Evolutionary conservation across 2,329 filamentous ascomycete species (phyloP).

Genomic region (Teratosphaeria gauchensis): DNA sequence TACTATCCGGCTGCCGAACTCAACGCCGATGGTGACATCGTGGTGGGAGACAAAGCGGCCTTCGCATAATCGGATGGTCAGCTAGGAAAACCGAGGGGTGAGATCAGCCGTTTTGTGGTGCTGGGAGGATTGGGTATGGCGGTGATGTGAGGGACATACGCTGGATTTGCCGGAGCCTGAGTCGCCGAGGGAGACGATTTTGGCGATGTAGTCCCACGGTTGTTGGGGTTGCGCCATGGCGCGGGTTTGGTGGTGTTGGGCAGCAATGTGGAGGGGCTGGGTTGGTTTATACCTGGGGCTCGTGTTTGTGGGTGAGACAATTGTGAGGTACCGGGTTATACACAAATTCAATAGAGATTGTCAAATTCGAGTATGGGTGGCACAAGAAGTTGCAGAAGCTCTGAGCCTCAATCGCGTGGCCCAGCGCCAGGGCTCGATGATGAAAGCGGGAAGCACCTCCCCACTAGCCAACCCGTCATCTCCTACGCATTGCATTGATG

Average conservation of each 20-base stretch:
- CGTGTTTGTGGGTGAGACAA: background rate
- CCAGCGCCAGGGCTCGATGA: background rate
- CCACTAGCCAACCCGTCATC: background rate
- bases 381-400: background rate
- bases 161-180: slow-evolving; percentile 90
- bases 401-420: background rate
- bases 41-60: slow-evolving; percentile 89
- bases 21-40: slow-evolving; percentile 94
- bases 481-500: background rate
- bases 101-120: slow-evolving; percentile 1
- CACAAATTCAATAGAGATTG: too few relatives aligned
- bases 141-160: slow-evolving; percentile 31
- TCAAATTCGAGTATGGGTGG: background rate
- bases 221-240: slow-evolving; percentile 26
- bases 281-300: background rate
- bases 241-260: slow-evolving; percentile 10
- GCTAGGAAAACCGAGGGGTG: slow-evolving; percentile 33
- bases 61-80: slow-evolving; percentile 93
- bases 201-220: slow-evolving; percentile 97
- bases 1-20: slow-evolving; percentile 89
- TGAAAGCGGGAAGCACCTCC: background rate
- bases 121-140: background rate
- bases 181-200: slow-evolving; percentile 95
- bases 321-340: too few relatives aligned
- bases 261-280: slow-evolving; percentile 11